Evolutionary conservation across 139 green algal species (phyloP).

Genomic region (Tetradesmus obliquus): DNA sequence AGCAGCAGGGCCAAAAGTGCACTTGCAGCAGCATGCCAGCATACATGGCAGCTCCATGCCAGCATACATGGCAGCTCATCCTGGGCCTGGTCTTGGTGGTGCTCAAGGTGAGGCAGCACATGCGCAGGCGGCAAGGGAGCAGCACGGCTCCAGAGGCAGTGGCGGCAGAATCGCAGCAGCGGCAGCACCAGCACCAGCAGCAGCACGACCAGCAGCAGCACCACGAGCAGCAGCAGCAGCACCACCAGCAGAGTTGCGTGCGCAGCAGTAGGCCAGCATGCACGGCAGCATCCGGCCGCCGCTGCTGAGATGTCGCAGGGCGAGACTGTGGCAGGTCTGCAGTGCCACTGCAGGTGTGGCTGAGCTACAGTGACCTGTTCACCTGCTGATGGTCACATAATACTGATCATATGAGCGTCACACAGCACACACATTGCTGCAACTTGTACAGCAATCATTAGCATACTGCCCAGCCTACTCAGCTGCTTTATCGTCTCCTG

Average conservation of each 20-base stretch:
- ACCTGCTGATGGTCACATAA: neutral
- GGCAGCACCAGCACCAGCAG: neutral
- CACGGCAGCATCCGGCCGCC: conserved; percentile 76
- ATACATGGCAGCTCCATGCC: conserved; percentile 51
- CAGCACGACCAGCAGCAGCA: neutral
- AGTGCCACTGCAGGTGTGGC: neutral
- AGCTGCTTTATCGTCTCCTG: neutral
- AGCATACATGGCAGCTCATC: conserved; percentile 96
- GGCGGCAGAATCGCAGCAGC: neutral
- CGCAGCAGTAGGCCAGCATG: conserved; percentile 80
- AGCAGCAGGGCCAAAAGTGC: neutral
- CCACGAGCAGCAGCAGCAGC: neutral
- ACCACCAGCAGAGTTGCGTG: too few species aligned
- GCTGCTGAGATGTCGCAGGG: too few species aligned
- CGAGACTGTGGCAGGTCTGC: neutral
- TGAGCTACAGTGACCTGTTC: neutral
- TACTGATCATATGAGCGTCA: neutral
- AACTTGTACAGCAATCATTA: too few species aligned
- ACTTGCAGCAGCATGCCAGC: neutral
- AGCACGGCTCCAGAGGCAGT: neutral
- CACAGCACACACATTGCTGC: too few species aligned
- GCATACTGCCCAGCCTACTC: neutral
- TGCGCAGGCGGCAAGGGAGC: too few species aligned
- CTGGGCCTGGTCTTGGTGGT: conserved; percentile 93
- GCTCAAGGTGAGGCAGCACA: conserved; percentile 69